Evolutionary conservation across 1,139 yeast genomes (phyloP).

Genomic region (Scheffersomyces parashehatae): DNA sequence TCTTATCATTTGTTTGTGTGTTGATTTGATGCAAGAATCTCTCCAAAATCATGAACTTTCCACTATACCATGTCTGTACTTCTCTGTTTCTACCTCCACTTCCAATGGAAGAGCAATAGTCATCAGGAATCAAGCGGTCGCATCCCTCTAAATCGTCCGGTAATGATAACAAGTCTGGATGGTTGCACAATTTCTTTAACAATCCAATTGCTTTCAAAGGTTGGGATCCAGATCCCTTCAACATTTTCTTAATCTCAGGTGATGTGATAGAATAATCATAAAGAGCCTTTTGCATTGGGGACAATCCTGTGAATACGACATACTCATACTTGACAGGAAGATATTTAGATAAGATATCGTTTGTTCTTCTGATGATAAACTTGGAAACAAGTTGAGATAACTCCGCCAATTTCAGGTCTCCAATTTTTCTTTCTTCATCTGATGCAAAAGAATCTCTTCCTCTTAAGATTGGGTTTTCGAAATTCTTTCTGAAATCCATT

Average conservation of each 20-base stretch:
- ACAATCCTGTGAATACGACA: slow-evolving; percentile 83
- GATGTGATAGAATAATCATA: slow-evolving; percentile 79
- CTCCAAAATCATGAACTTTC: slow-evolving; percentile 64
- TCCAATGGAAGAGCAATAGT: slow-evolving; percentile 48
- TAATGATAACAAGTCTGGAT: slow-evolving; percentile 79
- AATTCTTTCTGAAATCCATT: slow-evolving; percentile 79
- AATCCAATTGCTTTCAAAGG: slow-evolving; percentile 90
- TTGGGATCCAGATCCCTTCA: slow-evolving; percentile 76
- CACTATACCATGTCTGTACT: slow-evolving; percentile 60
- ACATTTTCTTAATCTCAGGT: slow-evolving; percentile 69
- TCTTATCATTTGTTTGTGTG: slow-evolving; percentile 85
- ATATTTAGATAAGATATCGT: slow-evolving; percentile 90
- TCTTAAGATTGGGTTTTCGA: slow-evolving; percentile 73
- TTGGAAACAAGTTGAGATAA: slow-evolving; percentile 78
- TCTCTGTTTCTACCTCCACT: slow-evolving; percentile 48
- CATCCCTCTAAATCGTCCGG: slow-evolving; percentile 78
- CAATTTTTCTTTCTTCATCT: slow-evolving; percentile 70
- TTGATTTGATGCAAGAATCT: slow-evolving; percentile 77
- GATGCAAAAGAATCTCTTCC: slow-evolving; percentile 92
- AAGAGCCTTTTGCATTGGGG: slow-evolving; percentile 72
- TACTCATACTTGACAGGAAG: slow-evolving; percentile 95
- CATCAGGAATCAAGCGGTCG: slow-evolving; percentile 69
- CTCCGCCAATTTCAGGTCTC: slow-evolving; percentile 72
- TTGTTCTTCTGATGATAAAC: slow-evolving; percentile 92
- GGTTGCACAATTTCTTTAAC: slow-evolving; percentile 87